Conservation (phyloP, 108 stramenopile genomes). For the Parietichytrium sp. region DNA sequence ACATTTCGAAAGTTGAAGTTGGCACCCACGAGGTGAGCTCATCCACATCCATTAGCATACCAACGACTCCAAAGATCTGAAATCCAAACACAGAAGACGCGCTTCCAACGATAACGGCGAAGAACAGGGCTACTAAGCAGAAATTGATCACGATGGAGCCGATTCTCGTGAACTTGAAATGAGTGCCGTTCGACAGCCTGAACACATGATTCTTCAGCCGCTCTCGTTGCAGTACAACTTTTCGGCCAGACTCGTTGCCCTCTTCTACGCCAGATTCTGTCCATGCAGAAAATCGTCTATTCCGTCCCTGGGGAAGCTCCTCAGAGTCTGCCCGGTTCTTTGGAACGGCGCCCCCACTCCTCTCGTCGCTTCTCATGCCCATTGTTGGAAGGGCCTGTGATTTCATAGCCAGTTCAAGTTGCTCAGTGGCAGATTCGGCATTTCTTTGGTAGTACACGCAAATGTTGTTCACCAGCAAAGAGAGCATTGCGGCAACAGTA, state of each 20-base stretch:
- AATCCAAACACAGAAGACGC: background rate
- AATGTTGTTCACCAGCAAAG: background rate
- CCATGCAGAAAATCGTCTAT: slow-evolving; percentile 17
- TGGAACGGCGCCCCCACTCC: too few species aligned
- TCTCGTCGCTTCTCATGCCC: too few species aligned
- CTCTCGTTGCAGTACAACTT: too few species aligned
- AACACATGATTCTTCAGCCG: background rate
- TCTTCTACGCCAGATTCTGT: background rate
- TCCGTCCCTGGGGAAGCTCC: too few species aligned
- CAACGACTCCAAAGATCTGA: background rate
- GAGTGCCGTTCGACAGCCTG: background rate
- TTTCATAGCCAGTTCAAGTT: too few species aligned
- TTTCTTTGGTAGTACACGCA: slow-evolving; percentile 26
- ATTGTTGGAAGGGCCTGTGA: too few species aligned
- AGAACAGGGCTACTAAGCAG: background rate
- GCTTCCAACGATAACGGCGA: background rate
- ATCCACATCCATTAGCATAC: slow-evolving; percentile 34
- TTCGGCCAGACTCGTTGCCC: too few species aligned
- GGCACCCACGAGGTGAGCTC: slow-evolving; percentile 5
- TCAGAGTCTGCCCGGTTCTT: too few species aligned
- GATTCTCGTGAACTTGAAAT: background rate
- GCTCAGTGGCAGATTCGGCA: background rate
- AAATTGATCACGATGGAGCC: background rate
- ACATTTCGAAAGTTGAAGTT: background rate
- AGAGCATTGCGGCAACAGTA: slow-evolving; percentile 26